Evolutionary conservation across 2,329 filamentous ascomycete genomes (phyloP), one percentile per base, ranked within the genome.

Genomic region (Paecilomyces dactylethromorphus): DNA sequence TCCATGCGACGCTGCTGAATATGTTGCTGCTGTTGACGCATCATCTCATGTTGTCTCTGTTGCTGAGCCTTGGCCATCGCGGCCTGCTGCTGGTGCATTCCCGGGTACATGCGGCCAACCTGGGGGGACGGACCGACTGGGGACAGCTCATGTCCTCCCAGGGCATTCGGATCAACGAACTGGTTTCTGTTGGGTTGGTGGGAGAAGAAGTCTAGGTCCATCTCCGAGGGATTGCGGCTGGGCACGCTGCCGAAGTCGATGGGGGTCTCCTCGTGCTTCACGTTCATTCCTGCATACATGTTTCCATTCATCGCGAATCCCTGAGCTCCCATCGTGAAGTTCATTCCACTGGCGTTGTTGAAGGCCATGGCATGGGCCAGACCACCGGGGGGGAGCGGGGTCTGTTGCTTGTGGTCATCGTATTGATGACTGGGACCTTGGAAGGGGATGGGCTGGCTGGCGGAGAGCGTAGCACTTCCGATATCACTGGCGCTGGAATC

Each of bases 351-450:
- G 63, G 76, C 77, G 69, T 89, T 82, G 73, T 90, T 92, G 67
- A 94, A 84, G 35, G 90, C 89, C 70, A 94, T 84, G 12, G 92
- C 89, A 74, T 85, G 90, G 50, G 88, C 87, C 63, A 94, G 80
- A 56, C 91, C 92, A 62, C 92, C 92, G 1, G 91, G 88, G 0
- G 94, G 91, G 31, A 97, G 87, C 63, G 92, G 92, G 3, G 94
- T 97, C 79, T 97, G 92, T 74, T 99, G 94, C 78, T 91, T 90
- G 80, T 97, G 95, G 71, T 91, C 87, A 69, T 92, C 90, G 81
- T 97, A 97, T 76, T 96, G 91, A 78, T 97, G 92, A 75, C 91
- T 96, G 8, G 94, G 93, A 35, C 87, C 90, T 54, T 86, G 87
- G 69, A 92, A 84, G 21, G 82, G 77, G 64, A 82, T 82, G 26